phyloP scores from a whole-genome alignment of 495 filamentous ascomycete genomes.

The Xylaria scruposa region DNA sequence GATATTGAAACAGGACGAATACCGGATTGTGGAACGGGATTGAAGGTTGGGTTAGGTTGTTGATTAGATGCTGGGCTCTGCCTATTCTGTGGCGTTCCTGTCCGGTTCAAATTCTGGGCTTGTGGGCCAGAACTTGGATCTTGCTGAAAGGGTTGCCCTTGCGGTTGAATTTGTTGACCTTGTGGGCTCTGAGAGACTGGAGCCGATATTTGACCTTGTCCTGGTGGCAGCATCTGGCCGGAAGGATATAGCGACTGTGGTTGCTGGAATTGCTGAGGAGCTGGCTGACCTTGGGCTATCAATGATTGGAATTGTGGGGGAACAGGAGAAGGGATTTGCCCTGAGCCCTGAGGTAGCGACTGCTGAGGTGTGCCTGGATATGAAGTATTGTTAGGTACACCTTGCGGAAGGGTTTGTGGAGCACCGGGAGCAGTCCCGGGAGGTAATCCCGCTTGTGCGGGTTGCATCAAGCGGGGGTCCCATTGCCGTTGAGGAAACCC shows the following conservation, averaged over 20 bases:
- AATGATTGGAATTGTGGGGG: neutral
- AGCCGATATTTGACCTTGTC: slow-evolving; percentile 1
- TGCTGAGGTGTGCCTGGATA: slow-evolving; percentile 22
- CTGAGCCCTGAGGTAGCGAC: neutral
- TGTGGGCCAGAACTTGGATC: neutral
- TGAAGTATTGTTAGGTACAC: slow-evolving; percentile 18
- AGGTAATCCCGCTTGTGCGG: slow-evolving; percentile 17
- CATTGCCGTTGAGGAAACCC: slow-evolving; percentile 27
- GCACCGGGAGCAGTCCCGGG: slow-evolving; percentile 17
- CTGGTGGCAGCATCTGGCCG: neutral
- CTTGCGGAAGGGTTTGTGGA: slow-evolving; percentile 22
- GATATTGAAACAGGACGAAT: neutral
- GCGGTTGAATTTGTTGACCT: neutral
- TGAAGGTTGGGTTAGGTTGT: neutral
- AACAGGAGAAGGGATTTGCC: neutral
- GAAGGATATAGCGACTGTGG: neutral
- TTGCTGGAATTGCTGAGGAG: slow-evolving; percentile 12
- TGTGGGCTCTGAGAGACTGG: neutral
- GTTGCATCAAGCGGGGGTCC: slow-evolving; percentile 31
- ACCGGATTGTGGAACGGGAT: slow-evolving; percentile 24
- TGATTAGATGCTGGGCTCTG: slow-evolving; percentile 2
- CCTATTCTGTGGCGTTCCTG: neutral
- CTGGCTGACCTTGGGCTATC: neutral
- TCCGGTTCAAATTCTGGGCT: neutral
- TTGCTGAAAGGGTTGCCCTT: neutral